Base-by-base conservation (phyloP, 768 basidiomycete species). In the Mycena kentingensis region DNA sequence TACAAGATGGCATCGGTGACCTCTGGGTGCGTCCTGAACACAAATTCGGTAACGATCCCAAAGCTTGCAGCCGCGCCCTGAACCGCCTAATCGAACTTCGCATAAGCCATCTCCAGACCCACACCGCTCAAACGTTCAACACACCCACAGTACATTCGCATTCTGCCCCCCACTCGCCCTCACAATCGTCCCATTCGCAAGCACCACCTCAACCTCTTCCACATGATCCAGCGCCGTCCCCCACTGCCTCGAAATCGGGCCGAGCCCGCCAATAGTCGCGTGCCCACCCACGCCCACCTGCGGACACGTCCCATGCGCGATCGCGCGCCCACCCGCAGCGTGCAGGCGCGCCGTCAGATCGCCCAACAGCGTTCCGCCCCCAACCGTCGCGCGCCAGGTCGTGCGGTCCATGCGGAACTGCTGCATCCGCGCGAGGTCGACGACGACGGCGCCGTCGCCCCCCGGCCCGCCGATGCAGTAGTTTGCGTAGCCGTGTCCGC, bases 291-390 rank as follows among this genome's bases (percentile, higher is more conserved):
- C 57, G 0, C 68, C 64, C 8, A 70, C 68, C 27, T 58, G 60
- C 3, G 67, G 64, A 43, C 70, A 70, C 6, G 61, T 62, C 2
- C 68, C 69, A 44, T 67, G 67, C 5, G 64, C 52, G 5, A 72
- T 49, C 0, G 67, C 69, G n/a, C 66, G 61, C 29, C 60, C 27
- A 37, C 61, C 50, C 4, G 51, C 34, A 38, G 60, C 29, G 29
- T 46, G 37, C 54, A 70, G 34, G 15, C 51, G 41, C 10, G 49
- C 27, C 7, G 63, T 63, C 8, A 68, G 44, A 24, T 65, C 67
- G 11, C 46, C 53, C 6, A 68, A 58, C 16, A 61, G 47, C 22
- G 60, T 64, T 11, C 64, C 64, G 2, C 53, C 32, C n/a, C 63
- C 61, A 54, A 68, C 52, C 3, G 53, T 65, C 10, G 65, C 63